Conservation (phyloP, 2,329 filamentous ascomycete species). For the Colletotrichum tabaci region DNA sequence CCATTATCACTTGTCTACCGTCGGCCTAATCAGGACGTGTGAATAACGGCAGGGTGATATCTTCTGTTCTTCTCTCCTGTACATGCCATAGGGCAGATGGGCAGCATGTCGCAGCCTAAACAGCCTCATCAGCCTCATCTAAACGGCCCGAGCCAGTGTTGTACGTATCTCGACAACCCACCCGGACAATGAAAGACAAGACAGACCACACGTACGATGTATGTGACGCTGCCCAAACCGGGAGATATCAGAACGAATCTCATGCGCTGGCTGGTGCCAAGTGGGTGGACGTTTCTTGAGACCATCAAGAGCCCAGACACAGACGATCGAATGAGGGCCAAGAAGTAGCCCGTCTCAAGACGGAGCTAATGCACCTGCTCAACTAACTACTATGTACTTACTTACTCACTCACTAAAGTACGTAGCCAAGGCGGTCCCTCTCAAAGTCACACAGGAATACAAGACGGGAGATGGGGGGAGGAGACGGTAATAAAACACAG, state of each 20-base stretch:
- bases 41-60: background rate
- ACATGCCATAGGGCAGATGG: conserved; percentile 1
- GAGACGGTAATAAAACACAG: too few species aligned
- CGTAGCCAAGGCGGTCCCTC: too few species aligned
- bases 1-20: background rate
- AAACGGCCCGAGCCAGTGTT: conserved; percentile 1
- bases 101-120: background rate
- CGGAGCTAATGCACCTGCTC: conserved; percentile 18
- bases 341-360: conserved; percentile 8
- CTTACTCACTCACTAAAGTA: too few species aligned
- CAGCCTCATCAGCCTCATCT: conserved; percentile 15
- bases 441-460: too few species aligned
- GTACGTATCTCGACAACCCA: conserved; percentile 1
- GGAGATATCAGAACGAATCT: background rate
- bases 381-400: too few species aligned
- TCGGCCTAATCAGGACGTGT: background rate
- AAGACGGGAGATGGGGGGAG: too few species aligned
- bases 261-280: conserved; percentile 42
- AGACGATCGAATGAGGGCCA: conserved; percentile 22
- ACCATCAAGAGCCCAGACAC: background rate
- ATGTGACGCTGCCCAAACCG: conserved; percentile 26
- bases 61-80: conserved; percentile 6
- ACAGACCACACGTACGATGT: background rate
- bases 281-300: conserved; percentile 24
- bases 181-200: background rate